These are phyloP conservation scores for Entophlyctis luteolus DNA, from an alignment of 192 early-diverging fungal genomes.

Conservation along the genomic window DNA sequence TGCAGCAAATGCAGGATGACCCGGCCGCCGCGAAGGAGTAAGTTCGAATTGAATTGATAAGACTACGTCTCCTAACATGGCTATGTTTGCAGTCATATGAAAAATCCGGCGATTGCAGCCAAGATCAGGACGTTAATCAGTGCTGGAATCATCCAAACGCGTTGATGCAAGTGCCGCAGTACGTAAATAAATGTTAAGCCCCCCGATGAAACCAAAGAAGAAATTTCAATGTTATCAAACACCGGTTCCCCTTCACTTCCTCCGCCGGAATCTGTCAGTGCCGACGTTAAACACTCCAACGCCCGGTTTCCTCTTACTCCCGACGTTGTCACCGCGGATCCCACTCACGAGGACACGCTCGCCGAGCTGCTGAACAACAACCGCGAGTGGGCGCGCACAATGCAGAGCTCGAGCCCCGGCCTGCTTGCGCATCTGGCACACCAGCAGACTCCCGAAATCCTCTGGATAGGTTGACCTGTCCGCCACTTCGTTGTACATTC, in stretches of 20 bases:
- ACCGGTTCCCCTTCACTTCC: too few species aligned
- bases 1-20: slow-evolving; percentile 96
- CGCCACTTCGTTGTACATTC: background rate
- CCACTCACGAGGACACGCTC: slow-evolving; percentile 17
- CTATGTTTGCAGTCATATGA: slow-evolving; percentile 83
- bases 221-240: too few species aligned
- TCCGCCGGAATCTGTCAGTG: too few species aligned
- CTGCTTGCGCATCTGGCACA: slow-evolving; percentile 69
- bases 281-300: too few species aligned
- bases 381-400: slow-evolving; percentile 36
- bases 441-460: slow-evolving; percentile 75
- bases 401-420: slow-evolving; percentile 48
- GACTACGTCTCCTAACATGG: too few species aligned
- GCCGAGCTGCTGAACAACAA: slow-evolving; percentile 39
- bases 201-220: too few species aligned
- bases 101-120: slow-evolving; percentile 88
- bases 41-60: too few species aligned
- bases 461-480: slow-evolving; percentile 93
- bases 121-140: slow-evolving; percentile 91
- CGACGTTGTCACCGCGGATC: background rate
- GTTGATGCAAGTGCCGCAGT: too few species aligned
- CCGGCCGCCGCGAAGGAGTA: slow-evolving; percentile 84
- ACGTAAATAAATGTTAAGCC: too few species aligned
- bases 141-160: slow-evolving; percentile 64
- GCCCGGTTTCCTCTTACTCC: too few species aligned